phyloP scores from a whole-genome alignment of 177 flowering plant genomes.

The Tripterygium wilfordii region DNA sequence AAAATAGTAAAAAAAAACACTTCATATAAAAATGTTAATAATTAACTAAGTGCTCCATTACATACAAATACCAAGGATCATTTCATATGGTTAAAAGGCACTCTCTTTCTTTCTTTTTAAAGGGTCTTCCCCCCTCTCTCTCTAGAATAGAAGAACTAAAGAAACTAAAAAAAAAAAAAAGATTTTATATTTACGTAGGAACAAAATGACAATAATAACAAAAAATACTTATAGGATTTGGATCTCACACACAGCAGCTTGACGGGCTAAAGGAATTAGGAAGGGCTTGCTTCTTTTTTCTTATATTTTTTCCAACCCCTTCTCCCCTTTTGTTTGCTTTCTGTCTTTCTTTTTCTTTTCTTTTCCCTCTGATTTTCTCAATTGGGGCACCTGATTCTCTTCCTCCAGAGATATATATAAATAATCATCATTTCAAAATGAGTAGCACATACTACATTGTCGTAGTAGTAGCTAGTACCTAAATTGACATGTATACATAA shows the following conservation, averaged over 20 bases:
- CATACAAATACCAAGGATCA: slow-evolving; percentile 52
- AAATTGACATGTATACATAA: not conserved
- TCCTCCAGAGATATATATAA: slow-evolving; percentile 16
- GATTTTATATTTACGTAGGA: slow-evolving; percentile 49
- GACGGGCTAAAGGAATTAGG: too few species aligned
- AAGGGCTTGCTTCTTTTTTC: slow-evolving; percentile 34
- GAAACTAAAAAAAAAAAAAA: slow-evolving; percentile 39
- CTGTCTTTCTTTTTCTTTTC: slow-evolving; percentile 44
- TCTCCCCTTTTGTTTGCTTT: slow-evolving; percentile 53
- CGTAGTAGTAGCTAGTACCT: too few species aligned
- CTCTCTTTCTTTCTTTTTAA: slow-evolving; percentile 16
- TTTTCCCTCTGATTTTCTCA: slow-evolving; percentile 29
- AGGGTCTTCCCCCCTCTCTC: slow-evolving; percentile 13
- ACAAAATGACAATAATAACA: too few species aligned
- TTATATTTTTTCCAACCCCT: slow-evolving; percentile 19
- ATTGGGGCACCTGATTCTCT: slow-evolving; percentile 55
- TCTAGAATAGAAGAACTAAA: slow-evolving; percentile 15
- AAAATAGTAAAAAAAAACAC: slow-evolving; percentile 1
- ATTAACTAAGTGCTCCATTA: slow-evolving; percentile 30
- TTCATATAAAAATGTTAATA: not conserved
- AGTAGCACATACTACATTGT: slow-evolving; percentile 12
- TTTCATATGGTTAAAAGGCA: slow-evolving; percentile 26
- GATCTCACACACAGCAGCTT: slow-evolving; percentile 33
- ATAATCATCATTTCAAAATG: slow-evolving; percentile 65
- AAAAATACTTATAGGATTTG: slow-evolving; percentile 29